Conservation (phyloP, 176 grass and related monocot genomes). For the Panicum miliaceum region DNA sequence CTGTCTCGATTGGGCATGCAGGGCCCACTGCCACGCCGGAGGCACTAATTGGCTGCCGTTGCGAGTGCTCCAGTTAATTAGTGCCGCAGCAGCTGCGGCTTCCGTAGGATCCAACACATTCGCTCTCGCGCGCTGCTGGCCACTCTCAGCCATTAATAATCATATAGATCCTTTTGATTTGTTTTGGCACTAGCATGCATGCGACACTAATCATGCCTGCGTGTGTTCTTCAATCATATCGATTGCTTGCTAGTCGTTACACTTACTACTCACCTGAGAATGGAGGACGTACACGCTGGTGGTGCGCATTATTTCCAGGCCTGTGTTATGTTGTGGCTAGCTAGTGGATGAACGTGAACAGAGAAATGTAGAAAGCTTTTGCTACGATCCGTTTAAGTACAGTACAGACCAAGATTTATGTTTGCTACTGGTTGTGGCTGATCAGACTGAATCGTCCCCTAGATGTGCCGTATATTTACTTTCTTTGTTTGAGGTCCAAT, state of each 20-base stretch:
- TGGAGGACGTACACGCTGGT: too few species aligned
- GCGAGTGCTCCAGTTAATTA: neutral
- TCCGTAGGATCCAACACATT: constrained; percentile 35
- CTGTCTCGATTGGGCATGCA: neutral
- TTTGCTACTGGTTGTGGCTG: too few species aligned
- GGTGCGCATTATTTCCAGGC: too few species aligned
- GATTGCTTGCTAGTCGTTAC: constrained; percentile 32
- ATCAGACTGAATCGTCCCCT: too few species aligned
- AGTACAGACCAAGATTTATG: too few species aligned
- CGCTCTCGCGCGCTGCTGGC: neutral
- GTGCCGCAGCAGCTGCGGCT: neutral
- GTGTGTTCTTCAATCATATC: neutral
- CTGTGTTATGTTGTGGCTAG: too few species aligned
- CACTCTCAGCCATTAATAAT: neutral
- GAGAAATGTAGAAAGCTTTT: too few species aligned
- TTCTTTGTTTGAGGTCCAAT: too few species aligned
- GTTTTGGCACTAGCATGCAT: neutral
- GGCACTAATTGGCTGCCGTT: constrained; percentile 22
- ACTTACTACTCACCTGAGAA: neutral
- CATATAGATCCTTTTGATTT: neutral
- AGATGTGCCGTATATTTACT: too few species aligned
- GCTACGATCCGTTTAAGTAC: too few species aligned
- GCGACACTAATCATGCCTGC: constrained; percentile 28
- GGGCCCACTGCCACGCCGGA: neutral
- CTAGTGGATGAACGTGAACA: too few species aligned